Evolutionary conservation across 495 filamentous ascomycete species (phyloP), one percentile per base, ranked within the genome.

Genomic region (Aspergillus ostianus): DNA sequence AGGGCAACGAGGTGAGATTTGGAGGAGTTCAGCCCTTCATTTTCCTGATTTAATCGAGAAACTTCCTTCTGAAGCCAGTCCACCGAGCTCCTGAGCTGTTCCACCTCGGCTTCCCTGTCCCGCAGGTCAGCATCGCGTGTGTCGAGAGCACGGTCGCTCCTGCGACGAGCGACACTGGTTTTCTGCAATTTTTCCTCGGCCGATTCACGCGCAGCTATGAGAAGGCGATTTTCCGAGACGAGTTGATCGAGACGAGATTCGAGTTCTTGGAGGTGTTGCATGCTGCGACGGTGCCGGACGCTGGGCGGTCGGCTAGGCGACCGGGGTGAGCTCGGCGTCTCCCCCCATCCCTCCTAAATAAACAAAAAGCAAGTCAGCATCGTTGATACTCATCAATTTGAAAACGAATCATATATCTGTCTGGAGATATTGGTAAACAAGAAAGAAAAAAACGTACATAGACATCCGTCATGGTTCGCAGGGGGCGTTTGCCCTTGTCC

Each of bases 241-340:
- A 96, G 77, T 70, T 91, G 88, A 61, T 95, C 91, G 63, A 96
- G 81, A 67, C 81, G 83, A 32, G 80, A 68, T 66, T 90, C 85
- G 47, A 98, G 84, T 57, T 98, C 92, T 70, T 78, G 74, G 49
- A 95, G 82, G 53, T 98, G 86, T 76, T 97, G 94, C 88, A 97
- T 90, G 80, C 92, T 97, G 73, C 94, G 94, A 61, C 92, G 89
- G 69, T 91, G 91, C 60, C 93, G 92, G 80, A 96, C 88, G 81
- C 91, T 97, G 73, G 93, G 92, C 70, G 93, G 93, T 73, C 95
- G 90, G 64, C 92, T 96, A 53, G 94, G 94, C 65, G 95, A 98
- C 70, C 87, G 87, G 65, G 93, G 92, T 68, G 91, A 95, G 64
- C 87, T 90, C 68, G 85, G 91, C 75, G 89, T 91, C 73, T 96